Percentiles rank a stretch among this genome's conserved stretches.
phyloP scores from a whole-genome alignment of 164 flowering plant species.

The Kingdonia uniflora region DNA sequence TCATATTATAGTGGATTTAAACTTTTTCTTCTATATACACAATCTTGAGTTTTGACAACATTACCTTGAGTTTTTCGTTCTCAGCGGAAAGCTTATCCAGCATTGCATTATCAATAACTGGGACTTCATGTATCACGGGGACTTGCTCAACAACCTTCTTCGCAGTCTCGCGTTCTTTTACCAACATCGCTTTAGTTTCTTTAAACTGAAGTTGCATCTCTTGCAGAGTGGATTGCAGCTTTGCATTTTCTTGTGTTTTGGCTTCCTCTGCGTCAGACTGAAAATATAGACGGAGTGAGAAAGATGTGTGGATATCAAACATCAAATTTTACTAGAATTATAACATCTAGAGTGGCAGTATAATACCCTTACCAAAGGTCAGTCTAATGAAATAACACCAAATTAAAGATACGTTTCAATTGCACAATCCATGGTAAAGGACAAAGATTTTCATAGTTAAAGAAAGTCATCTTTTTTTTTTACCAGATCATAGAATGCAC shows the following conservation, averaged over 20 bases:
- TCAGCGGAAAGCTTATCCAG: constrained; percentile 61
- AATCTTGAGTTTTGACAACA: not conserved
- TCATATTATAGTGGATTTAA: too few species aligned
- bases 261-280: constrained; percentile 89
- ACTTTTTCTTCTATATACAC: not conserved
- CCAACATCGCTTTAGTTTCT: constrained; percentile 59
- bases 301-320: not conserved
- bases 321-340: too few species aligned
- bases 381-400: too few species aligned
- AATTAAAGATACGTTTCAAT: too few species aligned
- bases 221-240: constrained; percentile 67
- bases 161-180: constrained; percentile 64
- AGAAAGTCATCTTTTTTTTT: too few species aligned
- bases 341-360: too few species aligned
- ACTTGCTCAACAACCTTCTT: constrained; percentile 33
- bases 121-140: constrained; percentile 63
- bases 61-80: constrained; percentile 58
- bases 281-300: constrained; percentile 6
- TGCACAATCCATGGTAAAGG: too few species aligned
- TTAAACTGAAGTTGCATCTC: constrained; percentile 68
- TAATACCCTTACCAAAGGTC: too few species aligned
- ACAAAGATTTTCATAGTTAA: too few species aligned
- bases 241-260: constrained; percentile 77
- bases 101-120: constrained; percentile 54
- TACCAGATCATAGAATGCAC: too few species aligned